Percentiles rank a stretch among this genome's conserved stretches.
These are phyloP conservation scores for Cladophialophora bantiana DNA, from an alignment of 2,329 filamentous ascomycete species.

Conservation along the genomic window DNA sequence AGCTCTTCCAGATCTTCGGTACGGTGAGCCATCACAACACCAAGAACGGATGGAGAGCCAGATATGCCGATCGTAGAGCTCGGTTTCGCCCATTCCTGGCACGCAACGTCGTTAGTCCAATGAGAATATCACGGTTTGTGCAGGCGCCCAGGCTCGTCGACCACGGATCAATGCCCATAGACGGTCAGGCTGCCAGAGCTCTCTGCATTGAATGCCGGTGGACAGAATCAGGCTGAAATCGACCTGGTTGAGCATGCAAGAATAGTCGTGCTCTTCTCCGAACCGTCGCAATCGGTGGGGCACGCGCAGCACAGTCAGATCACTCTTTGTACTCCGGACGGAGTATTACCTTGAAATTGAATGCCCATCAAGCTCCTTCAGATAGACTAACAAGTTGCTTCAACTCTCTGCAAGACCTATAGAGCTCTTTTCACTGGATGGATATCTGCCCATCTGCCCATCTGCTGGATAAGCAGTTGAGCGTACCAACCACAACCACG, in stretches of 20 bases:
- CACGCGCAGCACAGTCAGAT: background rate
- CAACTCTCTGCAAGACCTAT: background rate
- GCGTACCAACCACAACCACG: background rate
- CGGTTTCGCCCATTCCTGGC: background rate
- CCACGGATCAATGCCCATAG: background rate
- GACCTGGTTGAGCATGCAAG: background rate
- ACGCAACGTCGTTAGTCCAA: background rate
- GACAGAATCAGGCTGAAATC: background rate
- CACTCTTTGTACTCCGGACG: background rate
- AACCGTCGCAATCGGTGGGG: background rate
- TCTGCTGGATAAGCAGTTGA: constrained; percentile 1
- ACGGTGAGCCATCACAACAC: background rate
- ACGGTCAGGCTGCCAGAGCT: background rate
- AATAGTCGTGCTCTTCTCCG: constrained; percentile 1
- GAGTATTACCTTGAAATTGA: background rate
- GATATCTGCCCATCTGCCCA: background rate
- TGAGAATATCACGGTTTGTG: background rate
- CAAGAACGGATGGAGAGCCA: background rate
- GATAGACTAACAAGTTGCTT: background rate
- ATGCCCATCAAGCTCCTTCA: background rate
- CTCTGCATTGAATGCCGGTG: background rate
- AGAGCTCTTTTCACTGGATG: background rate
- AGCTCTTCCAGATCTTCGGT: background rate
- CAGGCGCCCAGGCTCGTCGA: background rate
- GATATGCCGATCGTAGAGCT: background rate